Evolutionary conservation across 2,329 filamentous ascomycete genomes (phyloP).

Genomic region (Tolypocladium cylindrosporum): DNA sequence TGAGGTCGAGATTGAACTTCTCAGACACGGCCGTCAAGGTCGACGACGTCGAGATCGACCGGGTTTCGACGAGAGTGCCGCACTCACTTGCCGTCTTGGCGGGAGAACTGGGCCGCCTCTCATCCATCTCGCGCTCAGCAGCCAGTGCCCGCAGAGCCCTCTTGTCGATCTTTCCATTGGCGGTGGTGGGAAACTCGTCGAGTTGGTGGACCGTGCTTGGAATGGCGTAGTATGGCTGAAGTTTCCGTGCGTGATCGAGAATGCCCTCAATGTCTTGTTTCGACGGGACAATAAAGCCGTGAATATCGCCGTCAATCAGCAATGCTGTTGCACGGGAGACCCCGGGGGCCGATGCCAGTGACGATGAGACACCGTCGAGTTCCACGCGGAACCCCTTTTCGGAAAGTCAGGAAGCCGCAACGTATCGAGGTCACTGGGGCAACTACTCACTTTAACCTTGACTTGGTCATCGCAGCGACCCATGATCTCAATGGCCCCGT

Average conservation of each 20-base stretch:
- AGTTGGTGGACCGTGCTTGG: constrained; percentile 35
- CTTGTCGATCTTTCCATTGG: constrained; percentile 49
- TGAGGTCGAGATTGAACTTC: constrained; percentile 19
- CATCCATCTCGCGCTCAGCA: constrained; percentile 3
- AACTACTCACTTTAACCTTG: constrained; percentile 40
- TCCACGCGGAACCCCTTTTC: constrained; percentile 48
- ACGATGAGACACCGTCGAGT: constrained; percentile 45
- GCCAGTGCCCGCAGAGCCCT: constrained; percentile 27
- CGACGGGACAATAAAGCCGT: constrained; percentile 36
- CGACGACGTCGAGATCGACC: constrained; percentile 18
- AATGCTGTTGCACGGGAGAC: constrained; percentile 38
- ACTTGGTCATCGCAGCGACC: constrained; percentile 52
- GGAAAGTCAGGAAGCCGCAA: neutral
- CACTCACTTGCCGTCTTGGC: constrained; percentile 7
- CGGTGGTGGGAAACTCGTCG: constrained; percentile 35
- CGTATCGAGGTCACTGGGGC: neutral
- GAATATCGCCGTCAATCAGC: constrained; percentile 35
- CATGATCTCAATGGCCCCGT: constrained; percentile 44
- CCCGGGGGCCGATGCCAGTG: constrained; percentile 33
- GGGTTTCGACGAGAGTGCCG: constrained; percentile 15
- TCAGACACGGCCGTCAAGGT: constrained; percentile 16
- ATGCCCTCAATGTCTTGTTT: constrained; percentile 25
- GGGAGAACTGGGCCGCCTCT: constrained; percentile 1
- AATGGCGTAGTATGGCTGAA: constrained; percentile 45
- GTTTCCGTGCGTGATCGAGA: constrained; percentile 26